Evolutionary conservation across 768 basidiomycete genomes (phyloP).

Genomic region (Trametes cubensis): DNA sequence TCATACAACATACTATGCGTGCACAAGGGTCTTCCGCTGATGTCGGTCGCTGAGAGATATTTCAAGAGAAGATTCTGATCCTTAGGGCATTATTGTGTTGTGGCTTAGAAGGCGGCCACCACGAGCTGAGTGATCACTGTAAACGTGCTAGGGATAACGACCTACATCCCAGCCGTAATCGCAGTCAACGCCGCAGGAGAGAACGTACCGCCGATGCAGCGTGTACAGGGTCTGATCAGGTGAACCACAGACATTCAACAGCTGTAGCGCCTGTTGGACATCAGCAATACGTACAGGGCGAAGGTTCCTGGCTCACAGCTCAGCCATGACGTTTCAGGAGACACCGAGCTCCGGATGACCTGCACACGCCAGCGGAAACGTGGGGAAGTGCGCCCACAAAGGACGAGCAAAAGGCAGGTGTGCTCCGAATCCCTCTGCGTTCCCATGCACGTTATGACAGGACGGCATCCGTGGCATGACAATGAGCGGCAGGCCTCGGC

Average conservation of each 20-base stretch:
- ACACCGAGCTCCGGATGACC: background rate
- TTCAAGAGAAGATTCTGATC: background rate
- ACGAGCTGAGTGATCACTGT: no score
- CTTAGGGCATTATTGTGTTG: background rate
- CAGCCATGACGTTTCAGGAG: background rate
- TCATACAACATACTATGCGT: background rate
- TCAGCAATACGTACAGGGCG: background rate
- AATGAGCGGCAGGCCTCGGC: background rate
- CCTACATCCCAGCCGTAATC: background rate
- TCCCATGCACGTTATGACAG: background rate
- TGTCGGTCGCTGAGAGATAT: background rate
- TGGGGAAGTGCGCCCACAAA: conserved; percentile 14
- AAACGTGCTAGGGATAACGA: background rate
- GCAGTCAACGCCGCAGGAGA: background rate
- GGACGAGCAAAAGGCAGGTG: background rate
- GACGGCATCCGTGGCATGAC: background rate
- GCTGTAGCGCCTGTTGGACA: background rate
- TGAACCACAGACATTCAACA: background rate
- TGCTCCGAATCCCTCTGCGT: background rate
- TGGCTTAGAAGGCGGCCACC: background rate
- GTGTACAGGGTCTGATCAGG: conserved; percentile 1
- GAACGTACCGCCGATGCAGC: background rate
- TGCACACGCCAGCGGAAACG: no score
- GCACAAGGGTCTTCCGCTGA: conserved; percentile 6
- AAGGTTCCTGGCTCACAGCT: background rate